Conservation (phyloP, 2,329 filamentous ascomycete genomes). For the Scedosporium boydii region DNA sequence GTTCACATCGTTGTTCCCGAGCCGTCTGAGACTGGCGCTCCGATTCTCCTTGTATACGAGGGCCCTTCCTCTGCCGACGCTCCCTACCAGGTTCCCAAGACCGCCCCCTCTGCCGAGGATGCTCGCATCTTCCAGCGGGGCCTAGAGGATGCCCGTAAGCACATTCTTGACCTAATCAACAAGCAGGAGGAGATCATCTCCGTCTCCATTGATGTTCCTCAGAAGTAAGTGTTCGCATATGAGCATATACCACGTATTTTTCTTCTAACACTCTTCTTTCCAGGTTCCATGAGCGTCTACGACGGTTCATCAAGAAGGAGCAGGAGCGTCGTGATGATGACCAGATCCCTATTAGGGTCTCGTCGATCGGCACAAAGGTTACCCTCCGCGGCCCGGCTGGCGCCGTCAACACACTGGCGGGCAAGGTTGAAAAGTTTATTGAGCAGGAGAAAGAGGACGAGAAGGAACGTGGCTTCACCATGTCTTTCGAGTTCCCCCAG, state of each 20-base stretch:
- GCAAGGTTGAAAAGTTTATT: conserved; percentile 70
- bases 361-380: conserved; percentile 49
- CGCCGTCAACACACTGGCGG: conserved; percentile 60
- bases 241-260: not conserved
- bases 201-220: conserved; percentile 45
- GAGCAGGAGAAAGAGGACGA: conserved; percentile 87
- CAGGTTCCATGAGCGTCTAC: conserved; percentile 53
- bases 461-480: conserved; percentile 80
- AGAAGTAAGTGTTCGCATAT: conserved; percentile 31
- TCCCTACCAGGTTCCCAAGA: conserved; percentile 45
- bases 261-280: conserved; percentile 17
- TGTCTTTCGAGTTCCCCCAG: conserved; percentile 86
- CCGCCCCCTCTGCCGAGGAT: conserved; percentile 36
- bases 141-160: conserved; percentile 44
- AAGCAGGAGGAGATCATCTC: conserved; percentile 47
- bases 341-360: conserved; percentile 52
- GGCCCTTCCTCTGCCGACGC: conserved; percentile 40
- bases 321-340: conserved; percentile 42
- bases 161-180: conserved; percentile 48
- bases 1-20: conserved; percentile 67
- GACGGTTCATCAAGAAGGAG: conserved; percentile 55
- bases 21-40: conserved; percentile 44
- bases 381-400: conserved; percentile 69
- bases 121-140: conserved; percentile 43
- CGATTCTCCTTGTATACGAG: conserved; percentile 67